Base-by-base conservation (phyloP, 768 basidiomycete species). In the Sporobolomyces roseus region DNA sequence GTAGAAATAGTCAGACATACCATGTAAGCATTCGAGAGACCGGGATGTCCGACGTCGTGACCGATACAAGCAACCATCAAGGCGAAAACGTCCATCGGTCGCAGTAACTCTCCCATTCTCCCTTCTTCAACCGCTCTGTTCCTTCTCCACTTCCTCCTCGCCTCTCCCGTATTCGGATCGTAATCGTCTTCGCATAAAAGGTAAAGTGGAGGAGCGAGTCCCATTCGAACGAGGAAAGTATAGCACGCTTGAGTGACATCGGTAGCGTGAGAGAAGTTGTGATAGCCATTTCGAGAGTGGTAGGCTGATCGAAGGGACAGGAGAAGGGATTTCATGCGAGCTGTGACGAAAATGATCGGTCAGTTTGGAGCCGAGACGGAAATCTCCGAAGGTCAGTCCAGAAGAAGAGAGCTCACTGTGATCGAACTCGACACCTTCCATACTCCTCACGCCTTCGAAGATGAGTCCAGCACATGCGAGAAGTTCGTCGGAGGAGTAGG, bases 41-140 rank as follows among this genome's bases (percentile, higher is more conserved):
- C 96, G 0, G 96, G 96, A 79, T 99, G 96, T 0, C 91, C 94
- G 23, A 91, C 93, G 78, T 99, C 96, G 77, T 99, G 96, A 0
- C 96, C 96, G 74, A 99, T 91, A 48, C 93, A 93, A 2, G 91
- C 92, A 62, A 99, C 82, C 74, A 88, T 88, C 19, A 97, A 79
- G 2, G 89, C 85, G 74, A 98, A 88, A 19, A 97, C 79, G 75
- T 97, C 93, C 61, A 84, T 82, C 27, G 85, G 84, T 14, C 81
- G 62, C 46, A 83, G 61, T 2, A 82, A 73, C 61, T 79, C 61
- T 45, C 70, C 75, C 59, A 69, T 72, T 16, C 61, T 56, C 19
- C 70, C 72, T 52, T 66, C 56, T 63, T 64, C 61, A 33, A 77
- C 68, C 1, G 66, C 66, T 0, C 75, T 62, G 75, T 77, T 68